These are phyloP conservation scores for Acacia confusa DNA, from an alignment of 306 rosid species.

Conservation along the genomic window DNA sequence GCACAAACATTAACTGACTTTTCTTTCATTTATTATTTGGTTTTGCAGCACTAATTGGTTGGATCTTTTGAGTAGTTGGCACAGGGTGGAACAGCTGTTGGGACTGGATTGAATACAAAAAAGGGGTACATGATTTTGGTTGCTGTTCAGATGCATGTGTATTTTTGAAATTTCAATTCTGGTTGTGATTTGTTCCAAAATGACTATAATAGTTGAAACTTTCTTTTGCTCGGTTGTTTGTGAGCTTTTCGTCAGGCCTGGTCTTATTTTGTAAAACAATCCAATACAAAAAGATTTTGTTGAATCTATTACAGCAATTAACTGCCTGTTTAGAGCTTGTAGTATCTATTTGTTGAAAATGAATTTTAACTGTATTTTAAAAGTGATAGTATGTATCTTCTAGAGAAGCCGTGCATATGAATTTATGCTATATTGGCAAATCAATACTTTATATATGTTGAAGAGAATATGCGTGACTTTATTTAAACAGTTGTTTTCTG, in stretches of 20 bases:
- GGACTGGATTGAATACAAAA: slow-evolving; percentile 98
- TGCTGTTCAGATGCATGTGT: slow-evolving; percentile 13
- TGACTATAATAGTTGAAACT: not conserved
- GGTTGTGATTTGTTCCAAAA: slow-evolving; percentile 14
- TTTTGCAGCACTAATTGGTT: slow-evolving; percentile 36
- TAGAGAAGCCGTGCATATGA: slow-evolving; percentile 1
- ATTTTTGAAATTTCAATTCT: not conserved
- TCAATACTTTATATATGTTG: not conserved
- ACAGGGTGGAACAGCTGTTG: slow-evolving; percentile 99
- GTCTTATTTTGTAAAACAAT: slow-evolving; percentile 1
- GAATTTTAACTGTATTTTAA: not conserved
- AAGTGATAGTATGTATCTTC: slow-evolving; percentile 6
- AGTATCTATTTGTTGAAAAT: slow-evolving; percentile 4
- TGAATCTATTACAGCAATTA: not conserved
- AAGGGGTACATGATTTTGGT: slow-evolving; percentile 68
- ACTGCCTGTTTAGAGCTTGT: not conserved
- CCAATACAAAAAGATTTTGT: not conserved
- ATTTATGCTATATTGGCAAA: not conserved
- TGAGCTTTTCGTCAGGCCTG: slow-evolving; percentile 13
- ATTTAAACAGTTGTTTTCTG: slow-evolving; percentile 28
- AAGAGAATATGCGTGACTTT: slow-evolving; percentile 4
- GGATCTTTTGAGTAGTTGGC: slow-evolving; percentile 76
- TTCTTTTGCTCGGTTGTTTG: slow-evolving; percentile 21
- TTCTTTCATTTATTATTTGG: not conserved
- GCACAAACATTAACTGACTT: slow-evolving; percentile 1